phyloP scores from a whole-genome alignment of 306 rosid species.

The Sindora glabra region DNA sequence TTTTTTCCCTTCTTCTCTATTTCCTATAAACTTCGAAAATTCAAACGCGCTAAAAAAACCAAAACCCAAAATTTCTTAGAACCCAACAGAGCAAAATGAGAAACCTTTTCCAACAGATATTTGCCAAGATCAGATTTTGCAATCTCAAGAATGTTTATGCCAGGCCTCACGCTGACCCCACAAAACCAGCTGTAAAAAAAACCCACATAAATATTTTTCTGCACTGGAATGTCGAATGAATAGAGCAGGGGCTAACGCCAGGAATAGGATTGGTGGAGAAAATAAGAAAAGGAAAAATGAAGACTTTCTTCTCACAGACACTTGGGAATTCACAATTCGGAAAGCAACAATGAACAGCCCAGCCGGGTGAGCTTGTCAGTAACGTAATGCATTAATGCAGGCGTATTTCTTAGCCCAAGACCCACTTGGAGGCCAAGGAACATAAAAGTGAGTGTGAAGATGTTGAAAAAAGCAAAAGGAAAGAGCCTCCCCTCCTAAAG shows the following conservation, averaged over 20 bases:
- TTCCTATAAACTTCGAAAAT: neutral
- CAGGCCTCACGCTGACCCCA: slow-evolving; percentile 9
- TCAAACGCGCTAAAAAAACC: neutral
- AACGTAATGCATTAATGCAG: slow-evolving; percentile 23
- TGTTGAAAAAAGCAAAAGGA: slow-evolving; percentile 41
- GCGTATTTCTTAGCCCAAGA: slow-evolving; percentile 29
- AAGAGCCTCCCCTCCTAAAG: slow-evolving; percentile 37
- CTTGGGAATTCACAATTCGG: slow-evolving; percentile 11
- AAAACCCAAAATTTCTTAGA: neutral
- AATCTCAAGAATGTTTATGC: neutral
- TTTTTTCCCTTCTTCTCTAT: neutral
- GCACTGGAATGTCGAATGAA: too few species aligned
- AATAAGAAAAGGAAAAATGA: neutral
- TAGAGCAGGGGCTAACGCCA: too few species aligned
- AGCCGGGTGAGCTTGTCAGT: slow-evolving; percentile 23
- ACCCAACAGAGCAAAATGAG: neutral
- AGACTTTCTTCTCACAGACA: neutral
- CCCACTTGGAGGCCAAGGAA: slow-evolving; percentile 51
- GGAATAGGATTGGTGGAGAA: too few species aligned
- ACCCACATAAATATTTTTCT: neutral
- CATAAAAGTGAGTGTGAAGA: slow-evolving; percentile 59
- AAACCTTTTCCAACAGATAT: neutral
- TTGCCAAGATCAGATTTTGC: neutral
- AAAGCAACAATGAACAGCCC: slow-evolving; percentile 11
- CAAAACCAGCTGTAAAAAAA: neutral